Base-by-base conservation (phyloP, 768 basidiomycete species). In the Podaxis carcinomalis region DNA sequence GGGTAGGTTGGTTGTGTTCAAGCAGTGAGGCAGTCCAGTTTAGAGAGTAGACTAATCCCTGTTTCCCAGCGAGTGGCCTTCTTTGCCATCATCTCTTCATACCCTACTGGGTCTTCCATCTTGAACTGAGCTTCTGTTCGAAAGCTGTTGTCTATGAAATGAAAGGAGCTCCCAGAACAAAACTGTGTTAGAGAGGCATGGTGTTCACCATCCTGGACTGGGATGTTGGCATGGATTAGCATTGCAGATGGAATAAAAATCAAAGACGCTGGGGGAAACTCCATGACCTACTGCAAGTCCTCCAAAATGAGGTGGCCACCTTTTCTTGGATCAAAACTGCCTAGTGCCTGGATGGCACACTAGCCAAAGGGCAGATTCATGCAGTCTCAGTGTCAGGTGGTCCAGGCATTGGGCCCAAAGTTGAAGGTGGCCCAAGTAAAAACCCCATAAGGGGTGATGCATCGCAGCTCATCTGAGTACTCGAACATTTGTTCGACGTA, bases 391-490 rank as follows among this genome's bases (percentile, higher is more conserved):
- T 59, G 58, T 6, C 1, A 5, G 13, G 4, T 16, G 28, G 42
- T 53, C 23, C 21, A 39, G 3, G 50, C 57, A n/a, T 44, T 47
- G n/a, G 62, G 62, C 7, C 37, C 40, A 42, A 59, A 59, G 23
- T 59, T 58, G 40, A 57, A 40, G 5, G 47, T 13, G 9, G 47
- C 59, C 9, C 47, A 13, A 21, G 46, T 10, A 39, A 16, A 40
- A 14, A 51, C 25, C 11, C 13, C 27, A 10, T 23, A 4, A 7
- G 50, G 50, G 7, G 23, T 51, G 25, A 51, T 23, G 6, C 23
- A 4, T 16, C 1, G 2, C 5, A 51, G 23, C 14, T 13, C 13
- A 40, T 13, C 5, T 40, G 10, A 13, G 14, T 40, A 40, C 10
- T 11, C 13, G 4, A 13, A 13, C 14, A 40, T 40, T 16, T 40